Evolutionary conservation across 2,329 filamentous ascomycete species (phyloP).

Genomic region (Claviceps africana): DNA sequence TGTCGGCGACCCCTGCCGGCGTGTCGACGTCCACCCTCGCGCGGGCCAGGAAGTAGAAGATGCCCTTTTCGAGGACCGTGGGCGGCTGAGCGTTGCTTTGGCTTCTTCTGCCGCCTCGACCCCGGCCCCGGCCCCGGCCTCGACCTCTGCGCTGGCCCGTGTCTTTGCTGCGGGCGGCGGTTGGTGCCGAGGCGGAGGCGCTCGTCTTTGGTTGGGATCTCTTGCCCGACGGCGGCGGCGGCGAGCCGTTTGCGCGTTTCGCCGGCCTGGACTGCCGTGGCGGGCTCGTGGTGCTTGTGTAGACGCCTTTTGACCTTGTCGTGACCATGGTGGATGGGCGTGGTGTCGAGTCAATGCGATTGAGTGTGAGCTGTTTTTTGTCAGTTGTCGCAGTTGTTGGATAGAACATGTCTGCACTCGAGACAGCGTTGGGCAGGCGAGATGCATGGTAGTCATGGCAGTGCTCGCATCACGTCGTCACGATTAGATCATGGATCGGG

Average conservation of each 20-base stretch:
- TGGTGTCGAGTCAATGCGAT: background rate
- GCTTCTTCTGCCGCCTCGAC: background rate
- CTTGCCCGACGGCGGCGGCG: background rate
- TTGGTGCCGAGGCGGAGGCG: background rate
- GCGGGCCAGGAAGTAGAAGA: constrained; percentile 84
- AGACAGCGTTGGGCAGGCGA: background rate
- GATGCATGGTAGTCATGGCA: too few species aligned
- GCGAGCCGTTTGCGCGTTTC: background rate
- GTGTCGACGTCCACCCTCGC: constrained; percentile 60
- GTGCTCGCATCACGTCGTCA: background rate
- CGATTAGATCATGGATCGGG: background rate
- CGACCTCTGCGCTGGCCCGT: background rate
- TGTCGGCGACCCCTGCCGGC: constrained; percentile 53
- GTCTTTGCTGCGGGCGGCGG: background rate
- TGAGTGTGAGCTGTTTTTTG: too few species aligned
- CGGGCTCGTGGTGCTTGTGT: background rate
- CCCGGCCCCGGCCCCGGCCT: too few species aligned
- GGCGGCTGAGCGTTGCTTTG: constrained; percentile 19
- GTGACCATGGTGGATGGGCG: background rate
- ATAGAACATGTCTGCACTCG: too few species aligned
- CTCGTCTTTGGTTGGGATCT: constrained; percentile 1
- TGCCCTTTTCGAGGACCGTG: constrained; percentile 66
- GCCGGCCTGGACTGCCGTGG: background rate
- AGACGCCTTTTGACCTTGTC: background rate
- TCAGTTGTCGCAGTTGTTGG: background rate